A percentile compares a stretch with the other conserved stretches of the same genome.
Evolutionary conservation across 768 basidiomycete species (phyloP).

Genomic region (Rhodotorula babjevae): DNA sequence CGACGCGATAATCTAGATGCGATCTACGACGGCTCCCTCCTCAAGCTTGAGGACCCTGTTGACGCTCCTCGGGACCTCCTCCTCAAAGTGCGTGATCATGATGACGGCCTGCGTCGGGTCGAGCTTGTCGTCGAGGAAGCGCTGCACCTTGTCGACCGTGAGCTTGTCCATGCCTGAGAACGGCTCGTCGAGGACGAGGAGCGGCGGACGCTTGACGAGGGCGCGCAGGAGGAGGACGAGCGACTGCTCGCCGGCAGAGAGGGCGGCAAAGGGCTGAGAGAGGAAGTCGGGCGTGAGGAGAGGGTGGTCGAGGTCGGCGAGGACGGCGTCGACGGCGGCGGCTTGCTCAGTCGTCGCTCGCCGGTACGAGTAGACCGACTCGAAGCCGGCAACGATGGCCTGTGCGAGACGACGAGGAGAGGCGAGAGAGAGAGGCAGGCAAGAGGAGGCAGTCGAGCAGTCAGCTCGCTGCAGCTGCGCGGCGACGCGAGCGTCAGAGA

Average conservation of each 20-base stretch:
- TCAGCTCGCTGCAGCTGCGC: neutral
- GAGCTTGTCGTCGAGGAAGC: constrained; percentile 58
- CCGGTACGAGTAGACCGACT: constrained; percentile 68
- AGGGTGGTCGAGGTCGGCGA: constrained; percentile 55
- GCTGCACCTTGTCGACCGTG: constrained; percentile 64
- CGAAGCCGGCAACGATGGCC: constrained; percentile 80
- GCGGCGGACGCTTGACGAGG: constrained; percentile 64
- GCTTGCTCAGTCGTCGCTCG: constrained; percentile 51
- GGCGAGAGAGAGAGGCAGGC: constrained; percentile 45
- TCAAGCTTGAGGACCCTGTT: constrained; percentile 16
- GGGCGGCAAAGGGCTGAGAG: constrained; percentile 56
- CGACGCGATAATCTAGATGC: neutral
- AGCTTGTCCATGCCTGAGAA: constrained; percentile 85
- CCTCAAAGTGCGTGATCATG: constrained; percentile 84
- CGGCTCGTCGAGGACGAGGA: constrained; percentile 84
- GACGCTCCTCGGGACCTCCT: constrained; percentile 62
- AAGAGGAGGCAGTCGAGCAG: neutral
- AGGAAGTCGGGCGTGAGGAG: constrained; percentile 50
- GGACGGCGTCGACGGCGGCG: constrained; percentile 56
- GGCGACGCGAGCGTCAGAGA: neutral
- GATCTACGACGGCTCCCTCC: constrained; percentile 18
- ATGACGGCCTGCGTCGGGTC: constrained; percentile 65
- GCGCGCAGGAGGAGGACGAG: constrained; percentile 80
- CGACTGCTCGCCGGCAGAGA: constrained; percentile 71
- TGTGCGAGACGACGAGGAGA: constrained; percentile 53